These are phyloP conservation scores for Ziziphus jujuba DNA, from an alignment of 306 rosid genomes.

Conservation along the genomic window DNA sequence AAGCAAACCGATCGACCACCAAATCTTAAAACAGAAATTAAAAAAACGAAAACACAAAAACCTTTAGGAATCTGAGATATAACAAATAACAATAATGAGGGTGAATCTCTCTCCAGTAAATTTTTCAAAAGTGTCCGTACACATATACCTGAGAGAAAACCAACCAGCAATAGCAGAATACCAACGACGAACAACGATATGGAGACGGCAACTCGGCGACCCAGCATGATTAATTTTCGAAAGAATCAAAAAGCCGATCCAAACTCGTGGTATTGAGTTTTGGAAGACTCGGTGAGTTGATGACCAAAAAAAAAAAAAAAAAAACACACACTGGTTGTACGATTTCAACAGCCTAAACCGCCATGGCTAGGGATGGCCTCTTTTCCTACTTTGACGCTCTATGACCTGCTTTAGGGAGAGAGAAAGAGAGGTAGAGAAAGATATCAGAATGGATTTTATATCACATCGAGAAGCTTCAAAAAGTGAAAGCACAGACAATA, in stretches of 20 bases:
- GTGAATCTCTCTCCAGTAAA: conserved; percentile 12
- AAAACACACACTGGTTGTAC: too few species aligned
- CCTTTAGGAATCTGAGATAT: background rate
- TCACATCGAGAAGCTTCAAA: conserved; percentile 29
- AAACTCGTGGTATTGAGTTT: background rate
- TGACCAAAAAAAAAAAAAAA: too few species aligned
- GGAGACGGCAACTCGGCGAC: conserved; percentile 10
- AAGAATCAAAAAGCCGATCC: background rate
- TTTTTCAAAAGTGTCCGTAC: conserved; percentile 8
- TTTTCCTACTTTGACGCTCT: background rate
- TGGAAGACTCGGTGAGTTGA: background rate
- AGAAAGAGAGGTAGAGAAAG: background rate
- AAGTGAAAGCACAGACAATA: conserved; percentile 21
- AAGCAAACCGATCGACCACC: background rate
- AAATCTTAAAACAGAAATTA: background rate
- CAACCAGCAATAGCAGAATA: conserved; percentile 8
- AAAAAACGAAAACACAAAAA: too few species aligned
- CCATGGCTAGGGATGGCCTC: background rate
- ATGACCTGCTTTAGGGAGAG: background rate
- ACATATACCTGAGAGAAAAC: conserved; percentile 43
- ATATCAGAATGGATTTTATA: conserved; percentile 5
- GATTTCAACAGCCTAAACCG: background rate
- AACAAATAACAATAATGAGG: background rate
- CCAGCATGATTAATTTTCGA: background rate
- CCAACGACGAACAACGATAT: conserved; percentile 20